These are phyloP conservation scores for Botrytis fragariae DNA, from an alignment of 2,329 filamentous ascomycete species.

Conservation along the genomic window DNA sequence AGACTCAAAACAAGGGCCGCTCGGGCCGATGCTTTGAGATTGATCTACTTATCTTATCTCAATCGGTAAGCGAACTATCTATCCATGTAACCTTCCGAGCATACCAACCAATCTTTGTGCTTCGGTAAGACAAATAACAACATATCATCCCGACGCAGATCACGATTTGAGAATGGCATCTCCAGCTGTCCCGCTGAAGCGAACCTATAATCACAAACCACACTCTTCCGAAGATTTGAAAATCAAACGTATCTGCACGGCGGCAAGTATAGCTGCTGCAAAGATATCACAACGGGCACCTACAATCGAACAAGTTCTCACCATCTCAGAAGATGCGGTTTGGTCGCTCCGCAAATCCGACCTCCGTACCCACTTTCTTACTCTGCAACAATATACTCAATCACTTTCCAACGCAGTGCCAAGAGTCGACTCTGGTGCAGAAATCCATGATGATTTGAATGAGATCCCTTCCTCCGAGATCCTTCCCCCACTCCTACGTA, in stretches of 20 bases:
- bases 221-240: not conserved
- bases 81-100: not conserved
- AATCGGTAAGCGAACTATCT: not conserved
- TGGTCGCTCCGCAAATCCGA: slow-evolving; percentile 31
- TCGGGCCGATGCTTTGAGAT: not conserved
- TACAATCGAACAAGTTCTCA: slow-evolving; percentile 21
- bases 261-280: slow-evolving; percentile 7
- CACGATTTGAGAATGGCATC: not conserved
- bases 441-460: slow-evolving; percentile 6
- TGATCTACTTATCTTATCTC: slow-evolving; percentile 12
- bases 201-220: not conserved
- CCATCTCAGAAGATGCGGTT: slow-evolving; percentile 30
- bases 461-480: not conserved
- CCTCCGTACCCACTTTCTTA: slow-evolving; percentile 30
- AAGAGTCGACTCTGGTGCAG: slow-evolving; percentile 9
- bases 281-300: slow-evolving; percentile 8
- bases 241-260: slow-evolving; percentile 1
- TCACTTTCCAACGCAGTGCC: slow-evolving; percentile 21
- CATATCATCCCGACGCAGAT: slow-evolving; percentile 4
- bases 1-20: not conserved
- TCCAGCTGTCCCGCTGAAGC: not conserved
- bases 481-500: slow-evolving; percentile 26
- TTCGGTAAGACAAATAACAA: slow-evolving; percentile 9
- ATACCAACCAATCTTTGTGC: not conserved
- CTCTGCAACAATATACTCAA: slow-evolving; percentile 30